Base-by-base conservation (phyloP, 345 rosid species). In the Mangifera indica region DNA sequence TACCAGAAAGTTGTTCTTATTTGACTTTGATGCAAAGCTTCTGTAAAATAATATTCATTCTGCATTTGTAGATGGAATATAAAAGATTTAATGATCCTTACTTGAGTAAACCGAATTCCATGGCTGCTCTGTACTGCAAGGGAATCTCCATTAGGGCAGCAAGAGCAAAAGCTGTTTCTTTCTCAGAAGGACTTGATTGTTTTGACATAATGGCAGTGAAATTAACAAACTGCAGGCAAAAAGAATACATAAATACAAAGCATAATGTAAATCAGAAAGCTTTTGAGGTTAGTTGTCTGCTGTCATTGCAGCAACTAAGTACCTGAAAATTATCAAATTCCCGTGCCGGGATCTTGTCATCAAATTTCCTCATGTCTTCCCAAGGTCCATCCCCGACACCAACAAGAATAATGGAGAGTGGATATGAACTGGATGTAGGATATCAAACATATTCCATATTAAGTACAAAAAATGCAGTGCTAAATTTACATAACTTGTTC, bases 71-170 rank as follows among this genome's bases (percentile, higher is more conserved):
- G 24, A 13, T n/a, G 5, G 59, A 55, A 18, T 46, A 45, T 2
- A 6, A 34, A 53, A 21, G 63, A 63, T 62, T 61, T 15, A 52
- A 65, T 26, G 26, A 70, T 17, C 34, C 76, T 54, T 84, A 91
- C 98, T 97, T 93, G 62, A 93, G 79, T 49, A 91, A 44, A 18
- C 81, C 76, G 21, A 85, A 79, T 67, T 91, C 96, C 40, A 79
- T 52, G 26, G 86, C 77, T 76, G 97, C 97, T 77, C 79, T 89
- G 68, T 89, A 91, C 67, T 93, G 97, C 34, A 88, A 26, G 7
- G 97, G 98, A 52, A 91, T 87, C 82, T 93, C 98, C 98, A 93
- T 93, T 60, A 93, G 81, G 32, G 98, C 87, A 51, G 96, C 87
- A 65, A 93, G 96, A 67, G 98, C 97, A 86, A 93, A 93, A 9